Conservation (phyloP, 805 yeast species). For the Saturnispora silvae region DNA sequence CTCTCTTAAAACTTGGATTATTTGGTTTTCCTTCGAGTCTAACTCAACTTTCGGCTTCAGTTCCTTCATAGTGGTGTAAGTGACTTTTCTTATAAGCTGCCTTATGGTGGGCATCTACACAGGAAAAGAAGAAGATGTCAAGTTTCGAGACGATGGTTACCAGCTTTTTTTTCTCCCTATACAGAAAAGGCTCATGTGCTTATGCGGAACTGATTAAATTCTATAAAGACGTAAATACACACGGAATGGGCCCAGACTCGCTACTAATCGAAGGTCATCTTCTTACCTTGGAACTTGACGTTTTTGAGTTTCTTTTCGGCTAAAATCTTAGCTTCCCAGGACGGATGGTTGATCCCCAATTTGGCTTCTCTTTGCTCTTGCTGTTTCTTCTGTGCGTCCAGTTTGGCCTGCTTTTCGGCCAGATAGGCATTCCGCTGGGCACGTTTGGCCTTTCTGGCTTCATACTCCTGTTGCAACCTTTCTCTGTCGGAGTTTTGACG, state of each 20-base stretch:
- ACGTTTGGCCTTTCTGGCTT: constrained; percentile 62
- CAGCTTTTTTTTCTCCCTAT: not conserved
- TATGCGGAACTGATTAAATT: too few species aligned
- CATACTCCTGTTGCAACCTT: constrained; percentile 52
- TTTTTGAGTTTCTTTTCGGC: constrained; percentile 57
- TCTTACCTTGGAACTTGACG: constrained; percentile 73
- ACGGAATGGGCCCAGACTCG: not conserved
- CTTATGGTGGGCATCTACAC: constrained; percentile 2
- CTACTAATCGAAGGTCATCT: constrained; percentile 55
- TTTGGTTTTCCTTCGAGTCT: constrained; percentile 17
- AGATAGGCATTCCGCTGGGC: constrained; percentile 34
- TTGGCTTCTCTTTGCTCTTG: constrained; percentile 10
- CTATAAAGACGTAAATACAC: too few species aligned
- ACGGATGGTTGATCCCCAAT: constrained; percentile 60
- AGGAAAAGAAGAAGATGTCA: not conserved
- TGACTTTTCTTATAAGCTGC: not conserved
- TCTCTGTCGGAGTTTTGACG: constrained; percentile 46
- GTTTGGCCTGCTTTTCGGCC: constrained; percentile 12
- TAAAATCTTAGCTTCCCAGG: constrained; percentile 86
- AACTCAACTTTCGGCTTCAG: constrained; percentile 11
- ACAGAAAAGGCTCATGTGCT: not conserved
- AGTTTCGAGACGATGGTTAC: not conserved
- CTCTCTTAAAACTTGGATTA: constrained; percentile 18
- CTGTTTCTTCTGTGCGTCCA: constrained; percentile 10
- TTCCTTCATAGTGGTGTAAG: not conserved